These are phyloP conservation scores for Dichotomopilus funicola DNA, from an alignment of 2,329 filamentous ascomycete genomes.

Conservation along the genomic window DNA sequence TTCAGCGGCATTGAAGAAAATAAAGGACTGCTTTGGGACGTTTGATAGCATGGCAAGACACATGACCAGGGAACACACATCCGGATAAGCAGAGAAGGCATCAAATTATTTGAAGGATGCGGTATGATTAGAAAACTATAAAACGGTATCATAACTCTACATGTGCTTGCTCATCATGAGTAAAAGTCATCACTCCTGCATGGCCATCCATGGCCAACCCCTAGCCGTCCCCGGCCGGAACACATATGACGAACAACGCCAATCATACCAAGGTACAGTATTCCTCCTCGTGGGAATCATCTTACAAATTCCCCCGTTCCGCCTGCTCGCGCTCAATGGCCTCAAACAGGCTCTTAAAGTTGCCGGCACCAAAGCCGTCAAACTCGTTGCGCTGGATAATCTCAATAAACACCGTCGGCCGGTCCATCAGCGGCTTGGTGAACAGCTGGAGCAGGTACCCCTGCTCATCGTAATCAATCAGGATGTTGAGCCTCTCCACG, in stretches of 20 bases:
- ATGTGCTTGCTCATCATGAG: background rate
- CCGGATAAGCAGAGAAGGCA: background rate
- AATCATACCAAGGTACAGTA: too few species aligned
- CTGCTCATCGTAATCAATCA: conserved; percentile 92
- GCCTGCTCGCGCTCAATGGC: conserved; percentile 92
- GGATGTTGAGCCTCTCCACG: conserved; percentile 70
- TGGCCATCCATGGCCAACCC: too few species aligned
- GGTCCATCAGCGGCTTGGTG: conserved; percentile 85
- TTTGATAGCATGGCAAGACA: too few species aligned
- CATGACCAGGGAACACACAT: too few species aligned
- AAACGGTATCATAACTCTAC: conserved; percentile 2
- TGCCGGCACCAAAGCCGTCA: conserved; percentile 86
- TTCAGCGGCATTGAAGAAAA: too few species aligned
- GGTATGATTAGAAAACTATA: background rate
- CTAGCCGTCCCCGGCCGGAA: too few species aligned
- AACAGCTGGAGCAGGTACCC: conserved; percentile 76
- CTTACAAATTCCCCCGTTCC: conserved; percentile 69
- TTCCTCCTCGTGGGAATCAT: background rate
- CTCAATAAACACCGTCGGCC: conserved; percentile 92
- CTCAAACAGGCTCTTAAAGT: conserved; percentile 93
- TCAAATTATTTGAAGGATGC: background rate
- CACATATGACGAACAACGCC: too few species aligned
- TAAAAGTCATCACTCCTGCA: too few species aligned
- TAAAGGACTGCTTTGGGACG: too few species aligned
- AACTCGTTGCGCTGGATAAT: conserved; percentile 92